These are phyloP conservation scores for Keithomyces neogunnii DNA, from an alignment of 2,329 filamentous ascomycete genomes.

Conservation along the genomic window DNA sequence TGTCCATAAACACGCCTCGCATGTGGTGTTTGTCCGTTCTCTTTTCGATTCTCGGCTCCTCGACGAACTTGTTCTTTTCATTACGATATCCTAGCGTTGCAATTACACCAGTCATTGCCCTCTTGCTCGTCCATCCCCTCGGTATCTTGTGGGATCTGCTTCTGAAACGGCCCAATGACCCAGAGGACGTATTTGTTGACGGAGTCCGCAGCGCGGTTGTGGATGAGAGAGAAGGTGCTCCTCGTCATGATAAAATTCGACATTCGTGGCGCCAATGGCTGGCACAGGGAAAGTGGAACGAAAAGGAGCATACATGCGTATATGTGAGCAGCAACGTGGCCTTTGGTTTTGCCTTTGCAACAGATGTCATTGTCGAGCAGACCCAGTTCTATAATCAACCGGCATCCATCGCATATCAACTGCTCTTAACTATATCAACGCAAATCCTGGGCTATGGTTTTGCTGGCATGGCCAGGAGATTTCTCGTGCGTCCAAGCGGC, in stretches of 20 bases:
- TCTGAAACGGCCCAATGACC: constrained; percentile 54
- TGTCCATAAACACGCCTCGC: constrained; percentile 81
- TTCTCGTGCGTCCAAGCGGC: constrained; percentile 73
- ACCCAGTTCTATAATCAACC: constrained; percentile 83
- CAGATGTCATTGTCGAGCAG: constrained; percentile 85
- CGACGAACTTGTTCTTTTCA: constrained; percentile 82
- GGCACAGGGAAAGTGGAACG: constrained; percentile 74
- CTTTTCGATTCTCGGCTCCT: constrained; percentile 73
- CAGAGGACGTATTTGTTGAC: constrained; percentile 38
- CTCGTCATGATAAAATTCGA: constrained; percentile 17
- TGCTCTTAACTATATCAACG: constrained; percentile 76
- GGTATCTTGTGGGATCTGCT: constrained; percentile 70
- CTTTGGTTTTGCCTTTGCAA: constrained; percentile 83
- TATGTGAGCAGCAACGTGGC: constrained; percentile 87
- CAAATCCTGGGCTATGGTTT: constrained; percentile 84
- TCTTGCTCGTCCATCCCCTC: constrained; percentile 76
- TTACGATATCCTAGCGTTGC: constrained; percentile 84
- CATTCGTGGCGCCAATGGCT: constrained; percentile 60
- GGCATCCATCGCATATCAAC: constrained; percentile 66
- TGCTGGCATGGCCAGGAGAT: constrained; percentile 71
- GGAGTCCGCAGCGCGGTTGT: constrained; percentile 30
- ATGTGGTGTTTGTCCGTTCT: constrained; percentile 80
- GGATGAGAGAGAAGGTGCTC: constrained; percentile 11
- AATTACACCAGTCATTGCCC: constrained; percentile 80
- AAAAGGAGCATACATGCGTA: constrained; percentile 82